phyloP scores from a whole-genome alignment of 495 filamentous ascomycete genomes.

The Parmelia sp. region DNA sequence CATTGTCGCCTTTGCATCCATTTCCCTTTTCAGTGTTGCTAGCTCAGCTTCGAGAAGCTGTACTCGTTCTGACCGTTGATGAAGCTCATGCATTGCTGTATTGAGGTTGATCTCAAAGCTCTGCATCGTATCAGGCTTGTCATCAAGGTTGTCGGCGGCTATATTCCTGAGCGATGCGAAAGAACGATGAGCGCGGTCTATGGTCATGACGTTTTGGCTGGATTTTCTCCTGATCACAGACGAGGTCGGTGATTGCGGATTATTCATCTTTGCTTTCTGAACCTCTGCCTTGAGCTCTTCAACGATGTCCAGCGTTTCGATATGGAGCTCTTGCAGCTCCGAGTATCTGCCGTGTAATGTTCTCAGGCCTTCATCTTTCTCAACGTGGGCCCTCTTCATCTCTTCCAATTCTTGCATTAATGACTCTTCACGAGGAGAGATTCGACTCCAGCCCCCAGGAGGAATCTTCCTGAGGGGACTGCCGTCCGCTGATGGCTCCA shows the following conservation, averaged over 20 bases:
- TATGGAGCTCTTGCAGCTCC: slow-evolving; percentile 72
- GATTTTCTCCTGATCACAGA: slow-evolving; percentile 88
- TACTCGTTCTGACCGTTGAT: slow-evolving; percentile 78
- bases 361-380: slow-evolving; percentile 68
- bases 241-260: slow-evolving; percentile 58
- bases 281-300: slow-evolving; percentile 85
- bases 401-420: slow-evolving; percentile 58
- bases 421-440: slow-evolving; percentile 29
- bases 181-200: slow-evolving; percentile 89
- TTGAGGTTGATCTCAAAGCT: slow-evolving; percentile 91
- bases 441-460: slow-evolving; percentile 26
- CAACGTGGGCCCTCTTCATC: slow-evolving; percentile 60
- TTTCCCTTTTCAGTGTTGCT: slow-evolving; percentile 77
- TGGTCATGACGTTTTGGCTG: slow-evolving; percentile 81
- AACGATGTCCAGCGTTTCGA: slow-evolving; percentile 72
- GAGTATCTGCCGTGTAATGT: slow-evolving; percentile 71
- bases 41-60: slow-evolving; percentile 85
- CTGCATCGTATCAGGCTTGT: slow-evolving; percentile 75
- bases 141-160: slow-evolving; percentile 75
- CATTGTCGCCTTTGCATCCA: slow-evolving; percentile 91
- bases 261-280: slow-evolving; percentile 61
- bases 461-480: slow-evolving; percentile 32
- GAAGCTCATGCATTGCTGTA: slow-evolving; percentile 85
- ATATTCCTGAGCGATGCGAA: slow-evolving; percentile 83
- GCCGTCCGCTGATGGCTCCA: slow-evolving; percentile 54